Evolutionary conservation across 805 yeast genomes (phyloP), one percentile per base, ranked within the genome.

Genomic region (Wickerhamiella slavikovae): DNA sequence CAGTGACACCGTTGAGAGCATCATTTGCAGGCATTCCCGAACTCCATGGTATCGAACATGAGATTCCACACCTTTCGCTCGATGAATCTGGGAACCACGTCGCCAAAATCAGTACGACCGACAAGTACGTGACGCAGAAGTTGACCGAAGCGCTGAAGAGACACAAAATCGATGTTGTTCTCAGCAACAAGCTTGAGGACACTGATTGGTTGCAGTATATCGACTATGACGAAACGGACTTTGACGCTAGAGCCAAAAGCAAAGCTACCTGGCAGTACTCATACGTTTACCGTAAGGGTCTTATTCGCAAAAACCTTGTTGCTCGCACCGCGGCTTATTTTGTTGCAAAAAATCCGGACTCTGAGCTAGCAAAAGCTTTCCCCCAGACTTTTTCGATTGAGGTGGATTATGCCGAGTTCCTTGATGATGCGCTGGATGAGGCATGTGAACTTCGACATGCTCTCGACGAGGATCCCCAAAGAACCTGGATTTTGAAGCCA

Each of bases 391-490:
- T 60, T 51, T 71, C 72, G 32, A 56, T 89, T 19, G 96, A 89
- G 45, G 66, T 89, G 15, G 96, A 85, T 43, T 89, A 79, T 51
- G 95, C 96, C 1, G 98, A 89, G 49, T 89, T 89, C 42, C 55
- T 89, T 29, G 96, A 89, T 42, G 98, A 89, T 47, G 65, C 93
- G 0, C 57, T 89, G 27, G 96, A 85, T 49, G 98, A 89, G 43
- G 71, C 77, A 22, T 83, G 76, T 57, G 98, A 85, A 45, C 58
- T 89, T 29, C 56, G 93, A 34, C 74, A 73, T 30, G 93, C 76
- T 40, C 55, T 89, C 20, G 73, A 71, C 35, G 48, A 51, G 8
- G 67, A 66, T 10, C 61, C 57, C 12, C 41, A 47, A 14, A 68
- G 64, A 38, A 66, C 73, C 27, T 85, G 91, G 83, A 89, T 89